A percentile compares a stretch with the other conserved stretches of the same genome.
Evolutionary conservation across 345 rosid species (phyloP).

Genomic region (Gossypium mustelinum): DNA sequence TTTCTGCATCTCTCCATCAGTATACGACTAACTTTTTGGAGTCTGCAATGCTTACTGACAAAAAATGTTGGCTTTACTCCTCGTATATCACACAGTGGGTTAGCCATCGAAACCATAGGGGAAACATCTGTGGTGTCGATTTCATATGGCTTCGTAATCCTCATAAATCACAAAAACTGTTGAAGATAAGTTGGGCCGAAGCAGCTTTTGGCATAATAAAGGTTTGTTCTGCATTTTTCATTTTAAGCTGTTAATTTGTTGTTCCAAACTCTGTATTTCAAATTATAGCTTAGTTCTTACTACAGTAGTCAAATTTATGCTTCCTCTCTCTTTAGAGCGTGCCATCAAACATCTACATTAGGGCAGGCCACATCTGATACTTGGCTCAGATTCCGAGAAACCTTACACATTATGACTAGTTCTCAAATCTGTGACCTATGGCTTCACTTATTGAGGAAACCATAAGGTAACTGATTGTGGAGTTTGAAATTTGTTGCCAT

Average conservation of each 20-base stretch:
- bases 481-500: too few relatives aligned
- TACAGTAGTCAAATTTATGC: not conserved
- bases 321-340: not conserved
- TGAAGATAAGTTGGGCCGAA: slow-evolving; percentile 69
- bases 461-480: too few relatives aligned
- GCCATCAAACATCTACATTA: not conserved
- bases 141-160: slow-evolving; percentile 94
- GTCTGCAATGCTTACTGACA: not conserved
- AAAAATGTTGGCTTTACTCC: slow-evolving; percentile 4
- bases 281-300: not conserved
- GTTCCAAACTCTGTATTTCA: slow-evolving; percentile 6
- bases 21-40: slow-evolving; percentile 1
- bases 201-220: slow-evolving; percentile 66
- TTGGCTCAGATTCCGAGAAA: not conserved
- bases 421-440: not conserved
- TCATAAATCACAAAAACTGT: slow-evolving; percentile 38
- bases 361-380: not conserved
- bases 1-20: not conserved
- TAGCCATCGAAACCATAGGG: slow-evolving; percentile 94
- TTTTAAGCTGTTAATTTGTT: not conserved
- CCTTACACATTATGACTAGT: not conserved
- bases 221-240: slow-evolving; percentile 33
- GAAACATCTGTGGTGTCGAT: slow-evolving; percentile 96
- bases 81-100: slow-evolving; percentile 58
- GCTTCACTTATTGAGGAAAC: not conserved